Percentiles rank a stretch among this genome's conserved stretches.
phyloP scores from a whole-genome alignment of 2,329 filamentous ascomycete species.

The Epichloe uncinata region DNA sequence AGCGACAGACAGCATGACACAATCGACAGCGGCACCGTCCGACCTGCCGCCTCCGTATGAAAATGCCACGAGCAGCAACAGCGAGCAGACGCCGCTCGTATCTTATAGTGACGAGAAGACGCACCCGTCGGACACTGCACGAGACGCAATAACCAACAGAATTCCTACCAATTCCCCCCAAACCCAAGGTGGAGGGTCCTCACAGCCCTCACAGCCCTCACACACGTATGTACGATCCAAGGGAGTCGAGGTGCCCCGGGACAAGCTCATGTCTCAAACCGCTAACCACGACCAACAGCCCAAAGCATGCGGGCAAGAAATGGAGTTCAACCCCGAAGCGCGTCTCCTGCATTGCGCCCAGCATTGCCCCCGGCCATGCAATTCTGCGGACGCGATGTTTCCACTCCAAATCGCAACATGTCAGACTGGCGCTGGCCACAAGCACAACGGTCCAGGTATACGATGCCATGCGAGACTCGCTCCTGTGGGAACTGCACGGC shows the following conservation, averaged over 20 bases:
- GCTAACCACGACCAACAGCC: neutral
- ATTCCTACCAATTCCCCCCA: neutral
- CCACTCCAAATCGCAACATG: neutral
- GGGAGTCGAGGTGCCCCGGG: no score
- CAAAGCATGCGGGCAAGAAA: neutral
- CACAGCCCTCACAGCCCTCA: neutral
- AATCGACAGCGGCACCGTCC: neutral
- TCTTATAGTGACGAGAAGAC: conserved; percentile 1
- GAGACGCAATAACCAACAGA: neutral
- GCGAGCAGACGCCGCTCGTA: neutral
- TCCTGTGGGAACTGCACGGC: conserved; percentile 6
- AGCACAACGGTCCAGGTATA: conserved; percentile 3
- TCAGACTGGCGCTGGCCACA: conserved; percentile 1
- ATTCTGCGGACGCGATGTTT: conserved; percentile 3
- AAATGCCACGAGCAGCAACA: neutral
- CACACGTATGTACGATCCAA: no score
- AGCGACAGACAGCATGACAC: neutral
- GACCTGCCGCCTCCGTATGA: conserved; percentile 2
- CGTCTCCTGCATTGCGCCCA: conserved; percentile 2
- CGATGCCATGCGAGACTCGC: conserved; percentile 1
- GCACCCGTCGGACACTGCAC: neutral
- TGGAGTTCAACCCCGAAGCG: neutral
- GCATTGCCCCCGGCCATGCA: neutral
- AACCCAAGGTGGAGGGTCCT: neutral
- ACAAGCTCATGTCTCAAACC: no score